Evolutionary conservation across 83 land plant genomes (phyloP), one percentile per base, ranked within the genome.

Genomic region (Picea abies): DNA sequence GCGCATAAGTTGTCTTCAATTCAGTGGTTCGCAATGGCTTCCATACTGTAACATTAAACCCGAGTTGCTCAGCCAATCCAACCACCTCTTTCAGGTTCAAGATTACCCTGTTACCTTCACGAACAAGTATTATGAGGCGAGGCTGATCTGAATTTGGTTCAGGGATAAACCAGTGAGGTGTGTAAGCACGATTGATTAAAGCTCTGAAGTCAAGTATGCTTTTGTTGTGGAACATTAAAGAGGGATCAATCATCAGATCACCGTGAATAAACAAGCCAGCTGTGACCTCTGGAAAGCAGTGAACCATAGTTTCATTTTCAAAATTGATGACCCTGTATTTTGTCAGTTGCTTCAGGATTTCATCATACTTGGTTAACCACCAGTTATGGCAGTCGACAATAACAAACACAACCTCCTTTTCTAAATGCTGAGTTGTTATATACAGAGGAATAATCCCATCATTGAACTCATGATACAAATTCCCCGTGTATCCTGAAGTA

Each of bases 401-500:
- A 26, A 82, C 61, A 61, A 85, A 76, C 70, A 85, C 87, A 16
- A 62, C 72, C 2, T 78, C 69, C 68, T 78, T 71, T n/a, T 70
- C 62, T 14, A 81, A 76, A 0, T 80, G 72, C 8, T 83, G 89
- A n/a, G 90, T 32, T 32, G 35, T 91, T 80, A 93, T 85, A 80
- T 78, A 95, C 41, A 95, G 89, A 5, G 98, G 94, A 60, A 95
- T 84, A 25, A 93, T 85, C 39, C 94, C 98, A 63, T 95, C 96
- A 76, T 88, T 86, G 77, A 95, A 91, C 65, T 90, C 98, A 70
- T 95, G 98, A 81, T 84, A 95, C 60, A 93, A 67, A 58, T 95
- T 93, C n/a, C 98, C 98, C 6, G 96, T 92, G 89, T 91, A 93
- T n/a, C 98, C 98, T 41, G 90, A 90, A 12, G 92, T 89, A 35